Base-by-base conservation (phyloP, 257 asterid genomes). In the Voacanga thouarsii region DNA sequence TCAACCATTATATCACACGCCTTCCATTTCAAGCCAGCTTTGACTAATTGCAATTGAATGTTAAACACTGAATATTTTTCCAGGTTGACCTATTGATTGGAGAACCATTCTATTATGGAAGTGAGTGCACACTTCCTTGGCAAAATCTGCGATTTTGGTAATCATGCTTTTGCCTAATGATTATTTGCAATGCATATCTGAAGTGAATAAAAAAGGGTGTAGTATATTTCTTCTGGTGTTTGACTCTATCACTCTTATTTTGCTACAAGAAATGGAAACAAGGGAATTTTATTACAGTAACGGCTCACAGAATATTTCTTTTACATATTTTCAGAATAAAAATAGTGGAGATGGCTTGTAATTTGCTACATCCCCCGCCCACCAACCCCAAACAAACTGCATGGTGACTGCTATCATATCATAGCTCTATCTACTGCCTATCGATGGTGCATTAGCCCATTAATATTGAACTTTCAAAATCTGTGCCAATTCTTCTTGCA, bases 51-150 rank as follows among this genome's bases (percentile, higher is more conserved):
- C 9, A 72, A 9, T 51, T 21, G 33, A 41, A 68, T 77, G 70
- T 68, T 59, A 64, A 15, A 26, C 11, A 15, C 39, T 68, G 28
- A 60, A 18, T 45, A 14, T 59, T n/a, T 76, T 53, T 56, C 71
- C 74, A 95, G 99, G 87, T 95, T 80, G 89, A 89, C 82, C 64
- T 95, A 49, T 75, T 90, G 71, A 80, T 95, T 56, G 99, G 88
- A n/a, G 99, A 95, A 86, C 99, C 99, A 66, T 93, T 93, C 90
- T 95, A 93, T 82, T 84, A 86, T 83, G 96, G 97, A 80, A 87
- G 84, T 71, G 94, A 89, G 44, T 82, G 82, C 83, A 79, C 77
- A 75, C 97, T 93, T 75, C 99, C 99, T 72, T 95, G 99, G 99
- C 92, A 93, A 80, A 89, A 87, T 80, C 85, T 95, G 82, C 91